Evolutionary conservation across 2,329 filamentous ascomycete genomes (phyloP).

Genomic region (Clonostachys sp.): DNA sequence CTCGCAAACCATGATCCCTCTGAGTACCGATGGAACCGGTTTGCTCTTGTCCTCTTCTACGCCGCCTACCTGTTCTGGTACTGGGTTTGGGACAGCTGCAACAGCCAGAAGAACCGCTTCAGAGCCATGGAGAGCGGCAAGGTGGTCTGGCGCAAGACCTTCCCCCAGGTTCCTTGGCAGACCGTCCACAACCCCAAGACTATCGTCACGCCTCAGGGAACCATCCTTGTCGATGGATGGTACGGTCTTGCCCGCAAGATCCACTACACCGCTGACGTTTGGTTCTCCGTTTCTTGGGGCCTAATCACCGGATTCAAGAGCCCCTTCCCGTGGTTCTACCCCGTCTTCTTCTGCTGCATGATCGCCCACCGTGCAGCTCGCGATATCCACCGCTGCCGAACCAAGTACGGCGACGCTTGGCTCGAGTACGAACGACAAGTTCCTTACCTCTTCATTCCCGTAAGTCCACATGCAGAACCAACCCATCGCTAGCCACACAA

Average conservation of each 20-base stretch:
- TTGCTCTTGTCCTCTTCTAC: slow-evolving; percentile 61
- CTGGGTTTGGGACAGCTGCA: slow-evolving; percentile 89
- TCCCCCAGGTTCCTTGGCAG: slow-evolving; percentile 89
- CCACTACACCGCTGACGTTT: slow-evolving; percentile 43
- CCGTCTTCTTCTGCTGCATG: slow-evolving; percentile 77
- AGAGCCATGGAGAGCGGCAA: slow-evolving; percentile 74
- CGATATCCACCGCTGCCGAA: slow-evolving; percentile 72
- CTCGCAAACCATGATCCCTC: slow-evolving; percentile 78
- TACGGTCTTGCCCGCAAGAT: slow-evolving; percentile 68
- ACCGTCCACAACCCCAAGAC: slow-evolving; percentile 75
- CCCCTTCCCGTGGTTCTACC: slow-evolving; percentile 90
- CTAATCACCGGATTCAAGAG: slow-evolving; percentile 51
- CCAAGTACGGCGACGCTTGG: slow-evolving; percentile 82
- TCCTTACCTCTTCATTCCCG: slow-evolving; percentile 80
- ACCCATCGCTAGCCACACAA: not conserved
- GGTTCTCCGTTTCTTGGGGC: slow-evolving; percentile 46
- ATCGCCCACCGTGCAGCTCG: slow-evolving; percentile 74
- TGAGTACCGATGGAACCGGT: slow-evolving; percentile 72
- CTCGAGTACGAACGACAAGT: slow-evolving; percentile 72
- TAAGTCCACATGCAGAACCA: slow-evolving; percentile 18
- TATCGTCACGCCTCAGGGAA: slow-evolving; percentile 68
- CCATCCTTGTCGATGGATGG: slow-evolving; percentile 82
- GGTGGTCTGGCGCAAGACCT: slow-evolving; percentile 66
- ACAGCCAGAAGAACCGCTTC: slow-evolving; percentile 93
- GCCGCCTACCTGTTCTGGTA: slow-evolving; percentile 76